Base-by-base conservation (phyloP, 208 protist species). In the Leishmania braziliensis region DNA sequence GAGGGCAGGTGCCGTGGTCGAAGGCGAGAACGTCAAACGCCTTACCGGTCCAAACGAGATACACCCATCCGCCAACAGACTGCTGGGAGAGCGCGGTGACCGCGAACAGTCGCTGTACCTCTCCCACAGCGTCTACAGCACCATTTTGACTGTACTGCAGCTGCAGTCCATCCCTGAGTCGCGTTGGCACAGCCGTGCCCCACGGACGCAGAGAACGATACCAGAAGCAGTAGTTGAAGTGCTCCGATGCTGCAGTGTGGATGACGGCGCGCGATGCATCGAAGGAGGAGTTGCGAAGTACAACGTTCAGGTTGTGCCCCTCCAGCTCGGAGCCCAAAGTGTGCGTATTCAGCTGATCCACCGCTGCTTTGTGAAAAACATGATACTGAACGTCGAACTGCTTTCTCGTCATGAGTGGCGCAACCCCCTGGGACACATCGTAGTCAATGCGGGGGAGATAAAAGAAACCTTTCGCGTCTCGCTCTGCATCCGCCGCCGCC, bases 201-300 rank as follows among this genome's bases (percentile, higher is more conserved):
- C 94, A 97, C 62, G 94, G 94, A 5, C 94, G 87, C 46, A 97
- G 86, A 0, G 94, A 96, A 36, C 89, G 89, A 81, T 97, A 97
- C 86, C 92, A 97, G 78, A 97, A 97, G 84, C 94, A 97, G 87
- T 97, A 96, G 85, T 97, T 97, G 72, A 97, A 97, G 81, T 97
- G 94, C 85, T 97, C 92, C 39, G 91, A 84, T 26, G 92, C 94
- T 18, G 94, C 90, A 1, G 89, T 84, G 79, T 96, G 92, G 18
- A 90, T 79, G 12, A 93, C 90, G 0, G 91, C 91, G 18, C 88
- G 88, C 12, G 92, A 86, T 23, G 94, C 94, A 75, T 97, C 94
- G 82, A 97, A 97, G 10, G 92, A 84, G 3, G 92, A 95, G 56
- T 87, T 87, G 70, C 92, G 92, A 33, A 97, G 88, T 23, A 97